Percentiles rank a stretch among this genome's conserved stretches.
Conservation (phyloP, 2,329 filamentous ascomycete species). For the Cladosporium sp. region DNA sequence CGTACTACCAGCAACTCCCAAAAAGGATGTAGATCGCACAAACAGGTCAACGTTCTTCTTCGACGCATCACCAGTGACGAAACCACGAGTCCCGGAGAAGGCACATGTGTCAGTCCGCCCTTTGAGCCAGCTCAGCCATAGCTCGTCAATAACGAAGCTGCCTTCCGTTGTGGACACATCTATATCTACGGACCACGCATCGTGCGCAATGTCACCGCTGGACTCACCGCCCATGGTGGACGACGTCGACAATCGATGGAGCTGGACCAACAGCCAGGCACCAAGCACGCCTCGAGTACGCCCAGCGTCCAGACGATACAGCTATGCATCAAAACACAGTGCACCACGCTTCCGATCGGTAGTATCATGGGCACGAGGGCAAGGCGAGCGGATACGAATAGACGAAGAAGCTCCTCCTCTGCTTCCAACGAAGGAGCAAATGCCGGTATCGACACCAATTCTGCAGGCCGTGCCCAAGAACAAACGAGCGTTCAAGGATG, state of each 20-base stretch:
- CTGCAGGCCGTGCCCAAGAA: conserved; percentile 23
- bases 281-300: conserved; percentile 32
- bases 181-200: not conserved
- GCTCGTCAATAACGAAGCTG: conserved; percentile 2
- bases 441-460: not conserved
- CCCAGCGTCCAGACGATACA: conserved; percentile 22
- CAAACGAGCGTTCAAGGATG: conserved; percentile 20
- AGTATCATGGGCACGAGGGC: conserved; percentile 25
- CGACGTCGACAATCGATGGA: conserved; percentile 29
- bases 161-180: not conserved
- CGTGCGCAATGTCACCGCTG: conserved; percentile 1
- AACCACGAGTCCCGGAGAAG: conserved; percentile 10
- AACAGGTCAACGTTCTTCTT: conserved; percentile 15
- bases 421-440: not conserved
- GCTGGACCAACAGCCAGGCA: conserved; percentile 35
- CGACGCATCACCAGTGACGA: conserved; percentile 3
- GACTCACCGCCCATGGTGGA: not conserved
- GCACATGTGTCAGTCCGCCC: conserved; percentile 6
- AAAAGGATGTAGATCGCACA: not conserved
- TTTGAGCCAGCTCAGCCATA: conserved; percentile 4
- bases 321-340: conserved; percentile 21
- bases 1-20: not conserved
- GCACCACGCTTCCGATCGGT: conserved; percentile 25
- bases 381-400: conserved; percentile 22
- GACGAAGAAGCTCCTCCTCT: conserved; percentile 21